Evolutionary conservation across 345 rosid species (phyloP).

Genomic region (Dipteronia dyeriana): DNA sequence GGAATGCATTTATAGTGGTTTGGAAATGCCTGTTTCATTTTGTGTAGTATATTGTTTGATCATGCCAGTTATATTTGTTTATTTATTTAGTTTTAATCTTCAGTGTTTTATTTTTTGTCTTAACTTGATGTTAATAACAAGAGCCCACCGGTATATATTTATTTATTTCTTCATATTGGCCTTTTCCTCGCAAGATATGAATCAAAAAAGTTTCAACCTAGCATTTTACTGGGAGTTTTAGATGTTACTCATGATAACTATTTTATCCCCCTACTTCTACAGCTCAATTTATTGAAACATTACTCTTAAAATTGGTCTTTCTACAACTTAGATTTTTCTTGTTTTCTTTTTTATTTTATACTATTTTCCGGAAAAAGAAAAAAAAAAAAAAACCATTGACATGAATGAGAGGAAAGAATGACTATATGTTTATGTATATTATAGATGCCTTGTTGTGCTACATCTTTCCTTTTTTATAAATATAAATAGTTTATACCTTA

Average conservation of each 20-base stretch:
- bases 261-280: neutral
- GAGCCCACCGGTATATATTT: neutral
- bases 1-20: neutral
- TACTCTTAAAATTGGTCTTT: too few species aligned
- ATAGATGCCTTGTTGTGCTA: too few species aligned
- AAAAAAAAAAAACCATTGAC: neutral
- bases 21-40: neutral
- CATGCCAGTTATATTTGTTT: neutral
- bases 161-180: neutral
- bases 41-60: neutral
- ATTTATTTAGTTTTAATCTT: neutral
- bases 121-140: neutral
- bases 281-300: neutral
- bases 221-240: slow-evolving; percentile 4
- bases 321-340: too few species aligned
- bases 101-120: neutral
- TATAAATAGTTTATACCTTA: neutral
- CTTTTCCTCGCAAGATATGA: neutral
- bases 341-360: too few species aligned
- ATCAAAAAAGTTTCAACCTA: neutral
- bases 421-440: too few species aligned
- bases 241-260: neutral
- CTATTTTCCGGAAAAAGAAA: too few species aligned
- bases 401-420: slow-evolving; percentile 4
- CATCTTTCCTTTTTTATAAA: too few species aligned